These are phyloP conservation scores for Neonectria faginata DNA, from an alignment of 2,329 filamentous ascomycete species.

Conservation along the genomic window DNA sequence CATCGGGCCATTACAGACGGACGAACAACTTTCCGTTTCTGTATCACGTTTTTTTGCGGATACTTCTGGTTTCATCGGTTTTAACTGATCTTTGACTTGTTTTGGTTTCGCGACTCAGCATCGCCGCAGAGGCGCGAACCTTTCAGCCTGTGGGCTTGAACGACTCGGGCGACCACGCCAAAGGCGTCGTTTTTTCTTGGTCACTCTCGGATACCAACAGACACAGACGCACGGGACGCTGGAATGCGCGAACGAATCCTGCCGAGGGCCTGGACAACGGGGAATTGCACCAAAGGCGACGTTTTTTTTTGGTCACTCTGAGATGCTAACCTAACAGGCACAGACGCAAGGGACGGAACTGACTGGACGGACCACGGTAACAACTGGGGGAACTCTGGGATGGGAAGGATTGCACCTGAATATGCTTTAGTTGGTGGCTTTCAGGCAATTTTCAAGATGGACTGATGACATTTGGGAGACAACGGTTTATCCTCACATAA, in stretches of 20 bases:
- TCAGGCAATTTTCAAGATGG: not conserved
- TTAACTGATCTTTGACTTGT: slow-evolving; percentile 1
- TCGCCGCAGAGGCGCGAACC: not conserved
- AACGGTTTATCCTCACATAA: not conserved
- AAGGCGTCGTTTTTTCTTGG: slow-evolving; percentile 6
- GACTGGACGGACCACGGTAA: not conserved
- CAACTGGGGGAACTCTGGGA: not conserved
- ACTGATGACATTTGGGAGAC: slow-evolving; percentile 2
- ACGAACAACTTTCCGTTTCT: not conserved
- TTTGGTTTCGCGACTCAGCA: slow-evolving; percentile 10
- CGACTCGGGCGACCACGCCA: not conserved
- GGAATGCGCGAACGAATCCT: not conserved
- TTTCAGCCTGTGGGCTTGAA: not conserved
- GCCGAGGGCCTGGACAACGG: not conserved
- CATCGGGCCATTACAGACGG: not conserved
- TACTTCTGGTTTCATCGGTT: not conserved
- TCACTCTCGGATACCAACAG: slow-evolving; percentile 7
- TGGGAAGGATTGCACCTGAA: not conserved
- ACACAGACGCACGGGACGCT: not conserved
- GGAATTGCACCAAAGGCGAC: slow-evolving; percentile 3
- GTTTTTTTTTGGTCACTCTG: slow-evolving; percentile 6
- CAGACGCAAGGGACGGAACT: not conserved
- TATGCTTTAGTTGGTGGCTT: not conserved
- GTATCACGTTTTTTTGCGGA: not conserved
- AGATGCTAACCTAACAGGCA: slow-evolving; percentile 2